Percentiles rank a stretch among this genome's conserved stretches.
Evolutionary conservation across 2,329 filamentous ascomycete species (phyloP).

Genomic region (Ploettnerulaceae sp.): DNA sequence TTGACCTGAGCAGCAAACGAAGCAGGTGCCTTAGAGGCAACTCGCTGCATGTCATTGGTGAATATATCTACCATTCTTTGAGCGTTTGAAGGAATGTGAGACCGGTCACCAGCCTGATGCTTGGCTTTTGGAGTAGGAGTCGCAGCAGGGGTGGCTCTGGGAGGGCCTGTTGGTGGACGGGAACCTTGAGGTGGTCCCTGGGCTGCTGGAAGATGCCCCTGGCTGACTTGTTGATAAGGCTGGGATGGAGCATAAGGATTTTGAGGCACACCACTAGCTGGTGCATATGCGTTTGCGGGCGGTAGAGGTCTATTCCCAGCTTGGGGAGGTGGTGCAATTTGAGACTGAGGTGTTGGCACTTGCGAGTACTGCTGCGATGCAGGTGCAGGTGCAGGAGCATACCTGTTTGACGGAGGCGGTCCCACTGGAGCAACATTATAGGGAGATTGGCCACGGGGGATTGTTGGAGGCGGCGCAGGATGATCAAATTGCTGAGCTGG

Average conservation of each 20-base stretch:
- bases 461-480: conserved; percentile 47
- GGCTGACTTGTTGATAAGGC: conserved; percentile 34
- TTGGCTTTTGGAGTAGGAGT: conserved; percentile 54
- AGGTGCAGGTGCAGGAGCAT: conserved; percentile 65
- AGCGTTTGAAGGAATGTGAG: conserved; percentile 76
- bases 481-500: conserved; percentile 37
- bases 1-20: conserved; percentile 84
- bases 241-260: conserved; percentile 59
- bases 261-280: conserved; percentile 44
- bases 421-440: conserved; percentile 75
- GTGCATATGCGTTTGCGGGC: conserved; percentile 54
- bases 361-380: conserved; percentile 49
- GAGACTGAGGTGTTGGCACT: conserved; percentile 37
- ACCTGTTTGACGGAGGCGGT: conserved; percentile 67
- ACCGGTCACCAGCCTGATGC: conserved; percentile 80
- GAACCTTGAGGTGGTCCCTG: conserved; percentile 41
- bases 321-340: conserved; percentile 39
- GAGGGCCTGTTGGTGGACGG: conserved; percentile 38
- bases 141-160: conserved; percentile 43
- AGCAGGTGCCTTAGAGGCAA: conserved; percentile 79
- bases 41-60: conserved; percentile 77
- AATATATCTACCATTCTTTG: conserved; percentile 78
- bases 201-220: conserved; percentile 37
- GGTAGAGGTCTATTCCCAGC: conserved; percentile 42
- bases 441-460: conserved; percentile 73